Percentiles rank a stretch among this genome's conserved stretches.
These are phyloP conservation scores for Pinus tabuliformis DNA, from an alignment of 75 land plant species.

Conservation along the genomic window DNA sequence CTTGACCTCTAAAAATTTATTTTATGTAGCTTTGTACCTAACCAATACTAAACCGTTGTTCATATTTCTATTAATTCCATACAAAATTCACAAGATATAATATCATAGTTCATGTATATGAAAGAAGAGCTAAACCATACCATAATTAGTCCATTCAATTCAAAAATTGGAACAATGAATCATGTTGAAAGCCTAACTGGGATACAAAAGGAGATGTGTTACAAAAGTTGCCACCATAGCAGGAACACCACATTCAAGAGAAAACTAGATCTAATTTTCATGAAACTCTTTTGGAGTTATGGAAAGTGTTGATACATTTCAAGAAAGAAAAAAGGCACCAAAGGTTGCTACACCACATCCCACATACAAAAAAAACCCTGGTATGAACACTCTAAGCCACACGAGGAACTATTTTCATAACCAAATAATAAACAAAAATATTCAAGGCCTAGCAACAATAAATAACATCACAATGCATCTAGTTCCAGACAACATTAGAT, in stretches of 20 bases:
- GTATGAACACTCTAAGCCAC: conserved; percentile 66
- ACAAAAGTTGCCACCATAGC: conserved; percentile 88
- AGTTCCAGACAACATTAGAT: neutral
- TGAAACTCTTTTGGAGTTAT: conserved; percentile 91
- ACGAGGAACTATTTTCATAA: conserved; percentile 73
- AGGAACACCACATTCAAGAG: conserved; percentile 92
- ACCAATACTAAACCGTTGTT: neutral
- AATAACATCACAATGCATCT: conserved; percentile 1
- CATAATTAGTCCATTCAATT: conserved; percentile 90
- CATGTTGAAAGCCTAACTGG: conserved; percentile 92
- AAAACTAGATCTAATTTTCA: conserved; percentile 90
- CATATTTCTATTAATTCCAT: neutral
- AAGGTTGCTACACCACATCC: conserved; percentile 98
- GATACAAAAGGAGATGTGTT: conserved; percentile 72
- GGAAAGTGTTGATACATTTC: conserved; percentile 74
- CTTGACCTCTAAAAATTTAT: no score
- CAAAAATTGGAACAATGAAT: conserved; percentile 90
- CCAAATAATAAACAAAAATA: neutral
- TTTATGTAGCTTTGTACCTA: neutral
- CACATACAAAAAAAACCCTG: conserved; percentile 78
- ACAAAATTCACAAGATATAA: neutral
- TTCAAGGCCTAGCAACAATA: neutral
- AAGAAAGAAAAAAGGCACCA: conserved; percentile 71
- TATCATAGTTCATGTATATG: neutral
- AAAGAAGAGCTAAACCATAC: conserved; percentile 23